Base-by-base conservation (phyloP, 1,284 basidiomycete species). In the Somion occarium region DNA sequence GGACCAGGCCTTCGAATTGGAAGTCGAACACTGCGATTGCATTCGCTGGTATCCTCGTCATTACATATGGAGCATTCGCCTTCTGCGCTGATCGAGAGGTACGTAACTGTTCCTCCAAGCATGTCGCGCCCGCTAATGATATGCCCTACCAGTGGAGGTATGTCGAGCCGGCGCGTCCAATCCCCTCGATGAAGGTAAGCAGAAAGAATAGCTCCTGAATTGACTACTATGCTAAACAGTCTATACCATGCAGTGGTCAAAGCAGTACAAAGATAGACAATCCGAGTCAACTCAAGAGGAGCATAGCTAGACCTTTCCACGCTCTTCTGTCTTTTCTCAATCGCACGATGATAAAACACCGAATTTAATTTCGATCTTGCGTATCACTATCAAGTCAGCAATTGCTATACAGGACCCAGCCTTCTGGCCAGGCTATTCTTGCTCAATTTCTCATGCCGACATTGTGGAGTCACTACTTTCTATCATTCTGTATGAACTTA, bases 1-100 rank as follows among this genome's bases (percentile, higher is more conserved):
- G 85, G 84, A 76, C 76, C 23, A 75, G 82, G 13, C 85, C 85
- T 3, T 74, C 79, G 12, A 86, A 86, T 63, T 88, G 85, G 84
- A 79, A 77, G 46, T 64, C 75, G 19, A 88, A 88, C 67, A 88
- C 85, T 1, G 75, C 76, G 0, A 74, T 88, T 41, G 73, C 77
- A 1, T 76, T 78, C 59, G 68, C 70, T 46, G 84, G 84, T 12
- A 82, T 88, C 50, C 59, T 80, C 44, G 73, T 70, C 3, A 63
- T 79, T n/a, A 76, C 78, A 13, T 85, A 79, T 54, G 79, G 71
- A 7, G 74, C 77, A 7, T 87, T 80, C 77, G 73, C 68, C 38
- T 63, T 85, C 48, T 85, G 83, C 56, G 80, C 83, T 11, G 78
- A 79, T 49, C 73, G 75, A 55, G 85, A 88, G 77, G 85, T 85